These are phyloP conservation scores for Apiotrichum gamsii DNA, from an alignment of 1,284 basidiomycete species.

Conservation along the genomic window DNA sequence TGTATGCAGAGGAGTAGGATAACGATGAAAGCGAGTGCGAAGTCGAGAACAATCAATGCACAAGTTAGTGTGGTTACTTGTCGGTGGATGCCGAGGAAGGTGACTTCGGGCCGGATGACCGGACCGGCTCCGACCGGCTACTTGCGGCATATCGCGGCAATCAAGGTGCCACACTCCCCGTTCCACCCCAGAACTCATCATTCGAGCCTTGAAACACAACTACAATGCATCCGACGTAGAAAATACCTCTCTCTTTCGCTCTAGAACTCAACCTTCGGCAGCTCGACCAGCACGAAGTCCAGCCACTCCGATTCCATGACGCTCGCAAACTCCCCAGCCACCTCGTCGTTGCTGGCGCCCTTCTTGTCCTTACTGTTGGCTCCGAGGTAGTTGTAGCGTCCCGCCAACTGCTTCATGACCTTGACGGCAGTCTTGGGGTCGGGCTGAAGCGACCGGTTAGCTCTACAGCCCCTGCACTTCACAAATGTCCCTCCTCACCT, in stretches of 20 bases:
- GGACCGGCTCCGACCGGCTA: not conserved
- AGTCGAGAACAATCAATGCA: not conserved
- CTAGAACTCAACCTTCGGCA: slow-evolving; percentile 42
- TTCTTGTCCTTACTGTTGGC: slow-evolving; percentile 41
- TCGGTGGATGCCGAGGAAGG: too few species aligned
- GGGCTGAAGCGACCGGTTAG: slow-evolving; percentile 65
- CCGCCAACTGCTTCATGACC: slow-evolving; percentile 64
- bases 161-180: too few species aligned
- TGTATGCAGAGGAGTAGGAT: not conserved
- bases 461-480: not conserved
- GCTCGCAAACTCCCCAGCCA: slow-evolving; percentile 79
- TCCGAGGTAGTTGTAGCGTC: slow-evolving; percentile 70
- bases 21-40: not conserved
- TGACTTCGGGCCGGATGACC: not conserved
- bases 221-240: not conserved
- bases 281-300: slow-evolving; percentile 79
- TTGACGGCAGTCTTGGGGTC: slow-evolving; percentile 79
- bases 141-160: not conserved
- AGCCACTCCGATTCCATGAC: slow-evolving; percentile 90
- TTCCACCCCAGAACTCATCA: not conserved
- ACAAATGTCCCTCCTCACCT: slow-evolving; percentile 55
- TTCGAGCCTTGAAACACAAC: not conserved
- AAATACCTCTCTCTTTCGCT: not conserved
- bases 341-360: slow-evolving; percentile 47
- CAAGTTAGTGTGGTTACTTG: not conserved